These are phyloP conservation scores for Neurospora sp. DNA, from an alignment of 495 filamentous ascomycete genomes.

Conservation along the genomic window DNA sequence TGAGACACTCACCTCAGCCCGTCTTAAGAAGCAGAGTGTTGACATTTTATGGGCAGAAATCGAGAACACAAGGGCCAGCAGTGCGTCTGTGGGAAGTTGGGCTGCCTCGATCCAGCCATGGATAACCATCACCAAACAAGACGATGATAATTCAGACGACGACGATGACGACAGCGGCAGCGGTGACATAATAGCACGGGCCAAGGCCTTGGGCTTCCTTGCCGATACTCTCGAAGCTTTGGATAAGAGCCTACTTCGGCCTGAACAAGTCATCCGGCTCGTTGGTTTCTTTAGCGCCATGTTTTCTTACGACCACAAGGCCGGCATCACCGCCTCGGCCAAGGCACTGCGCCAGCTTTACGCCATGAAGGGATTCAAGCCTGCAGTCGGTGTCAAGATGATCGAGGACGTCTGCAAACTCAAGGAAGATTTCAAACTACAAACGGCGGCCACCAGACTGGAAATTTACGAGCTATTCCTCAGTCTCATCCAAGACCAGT, in stretches of 20 bases:
- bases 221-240: slow-evolving; percentile 33
- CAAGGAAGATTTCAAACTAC: slow-evolving; percentile 38
- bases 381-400: slow-evolving; percentile 30
- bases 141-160: slow-evolving; percentile 9
- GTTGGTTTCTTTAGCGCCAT: slow-evolving; percentile 40
- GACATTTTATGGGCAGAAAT: slow-evolving; percentile 21
- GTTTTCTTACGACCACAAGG: slow-evolving; percentile 41
- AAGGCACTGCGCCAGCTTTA: slow-evolving; percentile 35
- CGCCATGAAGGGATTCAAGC: slow-evolving; percentile 36
- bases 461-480: slow-evolving; percentile 38
- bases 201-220: slow-evolving; percentile 37
- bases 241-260: slow-evolving; percentile 23
- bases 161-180: slow-evolving; percentile 15
- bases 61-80: slow-evolving; percentile 30
- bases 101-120: slow-evolving; percentile 38
- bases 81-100: slow-evolving; percentile 35
- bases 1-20: neutral
- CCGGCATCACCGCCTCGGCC: slow-evolving; percentile 36
- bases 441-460: slow-evolving; percentile 32
- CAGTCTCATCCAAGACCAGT: slow-evolving; percentile 23
- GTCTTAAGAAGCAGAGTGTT: neutral
- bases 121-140: slow-evolving; percentile 25
- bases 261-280: slow-evolving; percentile 33
- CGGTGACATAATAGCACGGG: slow-evolving; percentile 32
- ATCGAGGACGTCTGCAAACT: slow-evolving; percentile 31